A percentile compares a stretch with the other conserved stretches of the same genome.
Conservation (phyloP, 1,284 basidiomycete species). For the Mycena sp. region DNA sequence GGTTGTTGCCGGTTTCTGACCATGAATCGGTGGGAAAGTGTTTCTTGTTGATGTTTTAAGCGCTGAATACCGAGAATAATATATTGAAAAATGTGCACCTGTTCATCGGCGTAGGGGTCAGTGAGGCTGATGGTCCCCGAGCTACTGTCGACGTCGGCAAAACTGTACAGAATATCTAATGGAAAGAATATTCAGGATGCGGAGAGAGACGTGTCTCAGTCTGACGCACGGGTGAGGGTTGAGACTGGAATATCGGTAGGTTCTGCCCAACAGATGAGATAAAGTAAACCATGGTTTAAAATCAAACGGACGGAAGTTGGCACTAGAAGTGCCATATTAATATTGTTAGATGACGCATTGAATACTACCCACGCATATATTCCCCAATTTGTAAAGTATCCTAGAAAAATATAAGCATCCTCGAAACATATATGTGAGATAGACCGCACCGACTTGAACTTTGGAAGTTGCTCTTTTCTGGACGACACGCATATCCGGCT, state of each 20-base stretch:
- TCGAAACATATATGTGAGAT: neutral
- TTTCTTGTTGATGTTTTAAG: conserved; percentile 54
- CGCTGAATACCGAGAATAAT: neutral
- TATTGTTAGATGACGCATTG: neutral
- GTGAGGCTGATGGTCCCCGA: conserved; percentile 78
- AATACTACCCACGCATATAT: conserved; percentile 65
- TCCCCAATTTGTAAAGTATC: conserved; percentile 56
- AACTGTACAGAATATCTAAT: conserved; percentile 86
- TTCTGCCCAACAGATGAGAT: conserved; percentile 34
- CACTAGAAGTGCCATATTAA: neutral
- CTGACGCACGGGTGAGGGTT: conserved; percentile 56
- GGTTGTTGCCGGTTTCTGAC: conserved; percentile 73
- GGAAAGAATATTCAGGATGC: neutral
- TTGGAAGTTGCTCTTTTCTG: conserved; percentile 60
- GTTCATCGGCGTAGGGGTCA: conserved; percentile 85
- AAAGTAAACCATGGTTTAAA: conserved; percentile 2
- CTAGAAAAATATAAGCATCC: conserved; percentile 14
- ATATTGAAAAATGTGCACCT: conserved; percentile 53
- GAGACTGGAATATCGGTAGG: conserved; percentile 65
- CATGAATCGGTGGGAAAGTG: conserved; percentile 71
- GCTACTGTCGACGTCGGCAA: conserved; percentile 80
- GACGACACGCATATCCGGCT: conserved; percentile 52
- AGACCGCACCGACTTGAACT: conserved; percentile 63
- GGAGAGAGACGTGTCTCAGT: too few species aligned
- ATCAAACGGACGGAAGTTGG: conserved; percentile 67